phyloP scores from a whole-genome alignment of 2,329 filamentous ascomycete species.

The Bisporella sp. region DNA sequence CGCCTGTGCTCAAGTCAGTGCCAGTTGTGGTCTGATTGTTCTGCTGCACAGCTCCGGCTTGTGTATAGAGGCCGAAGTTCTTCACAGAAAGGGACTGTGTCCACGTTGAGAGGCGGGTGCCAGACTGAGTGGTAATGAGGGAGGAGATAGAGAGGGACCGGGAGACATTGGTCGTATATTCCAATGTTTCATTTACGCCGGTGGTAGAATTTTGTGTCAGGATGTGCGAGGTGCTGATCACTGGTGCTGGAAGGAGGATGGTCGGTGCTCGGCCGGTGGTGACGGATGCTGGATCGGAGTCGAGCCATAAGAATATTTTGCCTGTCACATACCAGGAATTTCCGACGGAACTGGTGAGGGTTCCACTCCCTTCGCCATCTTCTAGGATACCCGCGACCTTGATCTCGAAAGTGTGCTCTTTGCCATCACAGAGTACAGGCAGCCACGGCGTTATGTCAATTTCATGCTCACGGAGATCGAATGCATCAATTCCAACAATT shows the following conservation, averaged over 20 bases:
- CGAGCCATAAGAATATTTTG: constrained; percentile 75
- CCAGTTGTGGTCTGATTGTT: constrained; percentile 46
- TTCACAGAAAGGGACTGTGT: constrained; percentile 48
- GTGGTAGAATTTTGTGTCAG: constrained; percentile 36
- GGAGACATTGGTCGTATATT: constrained; percentile 49
- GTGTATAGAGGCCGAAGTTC: constrained; percentile 47
- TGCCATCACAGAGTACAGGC: constrained; percentile 58
- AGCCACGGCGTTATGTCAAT: constrained; percentile 78
- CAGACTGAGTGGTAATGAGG: constrained; percentile 40
- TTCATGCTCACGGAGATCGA: constrained; percentile 72
- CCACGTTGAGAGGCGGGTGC: constrained; percentile 42
- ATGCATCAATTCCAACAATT: constrained; percentile 70
- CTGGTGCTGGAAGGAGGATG: constrained; percentile 31
- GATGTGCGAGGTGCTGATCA: constrained; percentile 42
- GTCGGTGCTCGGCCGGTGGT: constrained; percentile 41
- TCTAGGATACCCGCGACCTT: constrained; percentile 59
- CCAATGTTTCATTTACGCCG: constrained; percentile 51
- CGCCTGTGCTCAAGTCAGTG: constrained; percentile 30
- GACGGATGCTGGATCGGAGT: constrained; percentile 37
- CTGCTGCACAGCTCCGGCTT: constrained; percentile 46
- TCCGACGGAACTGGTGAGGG: constrained; percentile 48
- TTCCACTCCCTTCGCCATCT: constrained; percentile 36
- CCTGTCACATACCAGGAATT: constrained; percentile 70
- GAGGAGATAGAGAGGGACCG: constrained; percentile 49
- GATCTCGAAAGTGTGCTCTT: constrained; percentile 60